phyloP scores from a whole-genome alignment of 2,329 filamentous ascomycete genomes.

The Calonectria ilicicola region DNA sequence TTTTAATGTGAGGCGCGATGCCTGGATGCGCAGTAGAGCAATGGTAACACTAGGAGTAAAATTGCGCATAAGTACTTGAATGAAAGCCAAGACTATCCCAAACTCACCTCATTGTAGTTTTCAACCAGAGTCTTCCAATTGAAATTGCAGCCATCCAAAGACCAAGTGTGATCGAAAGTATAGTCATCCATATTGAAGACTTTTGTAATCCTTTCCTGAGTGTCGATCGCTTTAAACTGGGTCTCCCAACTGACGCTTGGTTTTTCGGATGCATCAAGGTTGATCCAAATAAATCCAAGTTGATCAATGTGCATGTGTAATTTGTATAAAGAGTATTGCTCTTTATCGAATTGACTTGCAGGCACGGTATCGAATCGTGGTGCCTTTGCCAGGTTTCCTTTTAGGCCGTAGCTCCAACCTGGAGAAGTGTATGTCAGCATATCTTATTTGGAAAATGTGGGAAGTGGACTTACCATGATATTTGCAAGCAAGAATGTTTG shows the following conservation, averaged over 20 bases:
- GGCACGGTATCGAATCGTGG: constrained; percentile 15
- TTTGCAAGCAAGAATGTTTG: constrained; percentile 9
- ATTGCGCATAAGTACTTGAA: neutral
- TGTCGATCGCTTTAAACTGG: constrained; percentile 14
- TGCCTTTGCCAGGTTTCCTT: constrained; percentile 17
- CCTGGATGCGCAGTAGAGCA: constrained; percentile 16
- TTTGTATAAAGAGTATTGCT: constrained; percentile 17
- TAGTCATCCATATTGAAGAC: constrained; percentile 19
- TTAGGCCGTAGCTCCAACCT: constrained; percentile 17
- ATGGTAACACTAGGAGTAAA: constrained; percentile 7
- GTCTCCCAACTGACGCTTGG: constrained; percentile 14
- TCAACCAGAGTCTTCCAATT: constrained; percentile 22
- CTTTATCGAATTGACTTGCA: constrained; percentile 10
- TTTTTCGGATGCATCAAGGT: constrained; percentile 16
- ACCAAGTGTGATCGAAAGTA: constrained; percentile 19
- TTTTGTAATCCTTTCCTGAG: constrained; percentile 7
- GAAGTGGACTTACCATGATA: neutral
- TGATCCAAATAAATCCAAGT: constrained; percentile 10
- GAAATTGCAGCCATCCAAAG: constrained; percentile 13
- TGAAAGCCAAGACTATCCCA: neutral
- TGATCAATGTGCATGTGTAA: constrained; percentile 18
- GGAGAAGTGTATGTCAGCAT: neutral
- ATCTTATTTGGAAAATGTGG: neutral
- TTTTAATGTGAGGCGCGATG: constrained; percentile 12
- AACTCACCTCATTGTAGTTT: constrained; percentile 22